Evolutionary conservation across 2,329 filamentous ascomycete species (phyloP), one percentile per base, ranked within the genome.

Genomic region (Tolypocladium cylindrosporum): DNA sequence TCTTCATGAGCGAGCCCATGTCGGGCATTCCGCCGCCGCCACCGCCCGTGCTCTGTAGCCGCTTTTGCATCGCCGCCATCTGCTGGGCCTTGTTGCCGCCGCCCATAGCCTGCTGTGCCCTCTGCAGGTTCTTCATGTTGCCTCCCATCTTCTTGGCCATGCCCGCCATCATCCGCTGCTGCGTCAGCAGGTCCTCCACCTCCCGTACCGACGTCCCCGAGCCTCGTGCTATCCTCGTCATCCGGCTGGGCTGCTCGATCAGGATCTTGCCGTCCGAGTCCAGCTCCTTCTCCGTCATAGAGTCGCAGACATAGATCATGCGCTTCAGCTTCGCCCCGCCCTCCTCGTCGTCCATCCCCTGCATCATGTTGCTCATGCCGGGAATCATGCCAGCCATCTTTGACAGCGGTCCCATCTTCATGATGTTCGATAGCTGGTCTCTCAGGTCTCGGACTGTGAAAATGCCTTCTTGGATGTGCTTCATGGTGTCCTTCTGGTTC

Each of bases 101-200:
- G 36, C 88, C 90, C 86, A 97, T 91, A 62, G 90, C 90, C 57
- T 89, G 88, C 74, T 97, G 92, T 0, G 92, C 92, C 55, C 88
- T 86, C 72, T 97, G 91, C 88, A 97, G 95, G 71, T 97, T 96
- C 77, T 94, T 94, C 88, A 96, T 96, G 71, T 90, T 92, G 43
- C 92, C 92, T 59, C 94, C 93, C 85, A 99, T 95, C 78, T 95
- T 95, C 86, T 97, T 99, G 54, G 94, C 94, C 91, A 99, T 97
- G 59, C 90, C 90, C 0, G 91, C 90, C 94, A 99, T 99, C 89
- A 97, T 96, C 66, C 90, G 87, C 72, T 97, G 93, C 75, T 99
- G 94, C 0, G 92, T 96, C n/a, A 99, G 82, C 8, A 99, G 79
- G 68, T 99, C 94, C 73, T 99, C 94, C 19, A 99, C 91, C 72